Conservation (phyloP, 352 stramenopile species). For the Phytophthora quininea region DNA sequence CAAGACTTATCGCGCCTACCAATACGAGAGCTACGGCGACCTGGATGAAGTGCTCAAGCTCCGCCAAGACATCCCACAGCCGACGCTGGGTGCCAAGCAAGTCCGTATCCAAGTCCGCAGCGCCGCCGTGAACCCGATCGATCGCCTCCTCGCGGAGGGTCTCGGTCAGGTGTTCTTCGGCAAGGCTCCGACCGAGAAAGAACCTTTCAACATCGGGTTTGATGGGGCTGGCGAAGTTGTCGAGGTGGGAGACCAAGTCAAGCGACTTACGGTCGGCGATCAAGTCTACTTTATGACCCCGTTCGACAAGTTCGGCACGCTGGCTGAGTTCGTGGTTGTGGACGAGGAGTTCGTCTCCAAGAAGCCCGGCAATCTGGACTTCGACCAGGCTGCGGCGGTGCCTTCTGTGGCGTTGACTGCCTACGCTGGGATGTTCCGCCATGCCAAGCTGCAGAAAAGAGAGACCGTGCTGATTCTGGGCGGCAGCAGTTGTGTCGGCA, state of each 20-base stretch:
- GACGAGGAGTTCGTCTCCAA: constrained; percentile 23
- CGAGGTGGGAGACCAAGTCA: constrained; percentile 36
- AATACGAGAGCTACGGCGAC: constrained; percentile 31
- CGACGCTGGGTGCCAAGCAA: constrained; percentile 24
- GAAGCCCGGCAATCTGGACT: constrained; percentile 45
- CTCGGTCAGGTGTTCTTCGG: constrained; percentile 16
- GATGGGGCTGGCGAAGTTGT: constrained; percentile 41
- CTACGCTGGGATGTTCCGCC: constrained; percentile 25
- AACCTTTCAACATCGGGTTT: constrained; percentile 40
- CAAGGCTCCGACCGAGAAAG: constrained; percentile 21
- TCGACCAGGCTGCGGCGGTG: constrained; percentile 39
- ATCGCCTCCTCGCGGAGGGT: constrained; percentile 55
- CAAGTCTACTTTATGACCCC: constrained; percentile 27
- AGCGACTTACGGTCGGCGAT: constrained; percentile 26
- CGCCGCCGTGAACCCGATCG: constrained; percentile 62
- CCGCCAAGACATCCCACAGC: constrained; percentile 7
- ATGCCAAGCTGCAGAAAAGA: constrained; percentile 23
- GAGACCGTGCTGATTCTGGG: constrained; percentile 51
- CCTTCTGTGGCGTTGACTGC: constrained; percentile 30
- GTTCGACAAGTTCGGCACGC: constrained; percentile 6
- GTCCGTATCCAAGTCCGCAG: constrained; percentile 60
- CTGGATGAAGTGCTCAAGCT: constrained; percentile 26
- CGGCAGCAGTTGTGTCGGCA: constrained; percentile 55
- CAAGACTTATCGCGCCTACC: constrained; percentile 26
- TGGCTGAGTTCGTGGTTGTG: constrained; percentile 42